Evolutionary conservation across 2,329 filamentous ascomycete genomes (phyloP), one percentile per base, ranked within the genome.

Genomic region (Colletotrichum magnum): DNA sequence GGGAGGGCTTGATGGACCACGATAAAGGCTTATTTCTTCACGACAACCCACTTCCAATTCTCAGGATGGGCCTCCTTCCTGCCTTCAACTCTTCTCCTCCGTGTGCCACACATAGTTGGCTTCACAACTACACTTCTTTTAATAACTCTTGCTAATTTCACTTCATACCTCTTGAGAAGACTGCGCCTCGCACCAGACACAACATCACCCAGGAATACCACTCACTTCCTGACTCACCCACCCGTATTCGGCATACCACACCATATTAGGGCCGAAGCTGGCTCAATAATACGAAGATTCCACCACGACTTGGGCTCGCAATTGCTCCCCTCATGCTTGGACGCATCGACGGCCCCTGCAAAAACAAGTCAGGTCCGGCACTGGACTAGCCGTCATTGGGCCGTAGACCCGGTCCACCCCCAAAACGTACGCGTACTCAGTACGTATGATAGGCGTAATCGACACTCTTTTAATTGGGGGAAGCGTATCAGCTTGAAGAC

Each of bases 381-480:
- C 21, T 53, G 18, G 50, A 36, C 48, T 58, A 43, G 62, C 52
- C 26, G n/a, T 43, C 56, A 59, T 69, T 65, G 62, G 66, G 32
- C 65, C 64, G 54, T 39, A 16, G 24, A 48, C 15, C 47, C 28
- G 65, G 63, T 56, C 61, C 66, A 45, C 66, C 48, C 54, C 32
- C 32, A 36, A 36, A 36, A 45, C 62, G n/a, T 48, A 69, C 66
- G 56, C 62, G 62, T 66, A 69, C 62, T 45, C 45, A 28, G 28
- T 65, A 56, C 66, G 62, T 60, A 47, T 66, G 66, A 69, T 66
- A 60, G 66, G 43, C 66, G 66, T 66, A 60, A 50, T 66, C 56
- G 56, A 36, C 62, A 36, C 54, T 66, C 54, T 60, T 41, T 57
- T 59, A 69, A 69, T 53, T 26, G 54, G 62, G 66, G 56, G 56